Evolutionary conservation across 2,329 filamentous ascomycete species (phyloP), one percentile per base, ranked within the genome.

Genomic region (Trichoderma sp.): DNA sequence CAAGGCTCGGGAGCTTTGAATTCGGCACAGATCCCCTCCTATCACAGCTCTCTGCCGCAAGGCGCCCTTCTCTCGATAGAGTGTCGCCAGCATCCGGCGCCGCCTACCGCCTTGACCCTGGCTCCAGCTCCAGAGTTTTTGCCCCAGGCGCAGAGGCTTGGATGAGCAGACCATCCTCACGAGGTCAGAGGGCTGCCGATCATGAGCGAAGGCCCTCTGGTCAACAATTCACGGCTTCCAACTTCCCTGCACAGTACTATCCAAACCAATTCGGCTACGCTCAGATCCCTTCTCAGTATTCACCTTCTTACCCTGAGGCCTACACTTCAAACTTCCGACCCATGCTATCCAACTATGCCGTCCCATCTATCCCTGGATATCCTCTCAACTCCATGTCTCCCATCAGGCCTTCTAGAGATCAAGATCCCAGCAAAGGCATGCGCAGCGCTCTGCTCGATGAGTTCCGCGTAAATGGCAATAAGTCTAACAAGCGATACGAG

Each of bases 381-480:
- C 52, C 75, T 5, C 70, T 77, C 19, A 70, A 56, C 66, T 72
- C 72, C 43, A 74, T 80, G 69, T 74, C 77, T 57, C 74, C 74
- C 1, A 70, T 77, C 40, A 78, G 79, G 49, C 76, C 78, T 2
- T 83, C 82, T 68, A 84, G 87, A 62, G 87, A 89, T 35, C 84
- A 88, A 69, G 88, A 92, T 66, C 80, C 83, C 1, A 83, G 84
- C 16, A 86, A 88, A 70, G 87, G 87, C 66, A 81, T 91, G 16
- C 87, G 92, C 74, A 96, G 93, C 77, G 81, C 85, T 16, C 81
- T 94, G 10, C 83, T 97, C 2, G 91, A 94, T 71, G 92, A 97
- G 35, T 97, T 96, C 80, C 89, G 92, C 53, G 85, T 86, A 13
- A 92, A 89, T 75, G 87, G 85, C 73, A 66, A 66, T 40, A 96